phyloP scores from a whole-genome alignment of 2,329 filamentous ascomycete species.

The Emergomyces africanus region DNA sequence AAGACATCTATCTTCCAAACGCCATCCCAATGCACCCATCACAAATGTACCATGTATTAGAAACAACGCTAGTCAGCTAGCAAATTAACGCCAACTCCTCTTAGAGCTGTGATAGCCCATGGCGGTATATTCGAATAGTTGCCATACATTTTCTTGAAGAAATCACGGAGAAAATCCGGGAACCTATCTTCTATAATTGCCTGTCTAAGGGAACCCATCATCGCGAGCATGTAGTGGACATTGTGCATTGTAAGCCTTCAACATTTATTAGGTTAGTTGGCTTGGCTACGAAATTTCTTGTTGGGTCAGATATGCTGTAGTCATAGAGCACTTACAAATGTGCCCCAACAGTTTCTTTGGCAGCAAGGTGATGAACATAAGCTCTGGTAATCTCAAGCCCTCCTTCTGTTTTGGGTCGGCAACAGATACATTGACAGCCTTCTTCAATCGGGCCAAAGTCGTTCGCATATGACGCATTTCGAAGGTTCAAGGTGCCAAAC shows the following conservation, averaged over 20 bases:
- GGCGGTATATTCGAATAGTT: slow-evolving; percentile 55
- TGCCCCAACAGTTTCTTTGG: slow-evolving; percentile 90
- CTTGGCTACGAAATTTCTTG: not conserved
- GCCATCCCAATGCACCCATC: not conserved
- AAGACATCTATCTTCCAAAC: not conserved
- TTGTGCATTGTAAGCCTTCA: slow-evolving; percentile 83
- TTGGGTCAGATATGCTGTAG: not conserved
- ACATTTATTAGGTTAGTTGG: not conserved
- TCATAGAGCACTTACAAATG: slow-evolving; percentile 37
- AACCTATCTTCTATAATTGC: slow-evolving; percentile 72
- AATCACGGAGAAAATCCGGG: slow-evolving; percentile 62
- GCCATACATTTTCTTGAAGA: slow-evolving; percentile 63
- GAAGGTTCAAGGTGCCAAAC: slow-evolving; percentile 69
- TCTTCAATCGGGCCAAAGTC: slow-evolving; percentile 79
- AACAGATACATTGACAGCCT: slow-evolving; percentile 70
- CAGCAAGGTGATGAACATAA: slow-evolving; percentile 80
- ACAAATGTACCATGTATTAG: not conserved
- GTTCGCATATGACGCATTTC: slow-evolving; percentile 58
- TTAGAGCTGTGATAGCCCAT: slow-evolving; percentile 75
- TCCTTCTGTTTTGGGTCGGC: slow-evolving; percentile 51
- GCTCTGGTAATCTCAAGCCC: slow-evolving; percentile 74
- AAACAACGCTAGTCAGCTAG: slow-evolving; percentile 22
- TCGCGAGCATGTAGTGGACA: slow-evolving; percentile 74
- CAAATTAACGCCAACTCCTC: slow-evolving; percentile 67
- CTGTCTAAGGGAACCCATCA: slow-evolving; percentile 65